These are phyloP conservation scores for Clavispora asparagi DNA, from an alignment of 805 yeast species.

Conservation along the genomic window DNA sequence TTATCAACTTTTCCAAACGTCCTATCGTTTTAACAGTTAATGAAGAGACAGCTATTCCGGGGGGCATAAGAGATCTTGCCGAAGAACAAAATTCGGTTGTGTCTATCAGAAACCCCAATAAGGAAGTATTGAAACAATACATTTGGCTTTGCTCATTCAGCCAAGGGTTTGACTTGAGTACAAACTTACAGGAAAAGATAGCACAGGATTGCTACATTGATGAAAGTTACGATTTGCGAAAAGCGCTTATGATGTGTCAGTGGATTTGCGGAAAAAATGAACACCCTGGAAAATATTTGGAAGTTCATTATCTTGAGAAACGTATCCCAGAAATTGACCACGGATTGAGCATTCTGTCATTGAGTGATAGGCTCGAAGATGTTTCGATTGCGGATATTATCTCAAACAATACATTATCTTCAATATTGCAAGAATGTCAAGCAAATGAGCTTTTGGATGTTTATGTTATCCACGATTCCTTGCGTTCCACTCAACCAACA, in stretches of 20 bases:
- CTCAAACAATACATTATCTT: conserved; percentile 20
- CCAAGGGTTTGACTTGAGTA: conserved; percentile 30
- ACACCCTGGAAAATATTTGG: background rate
- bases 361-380: conserved; percentile 16
- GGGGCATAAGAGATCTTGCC: conserved; percentile 41
- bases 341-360: background rate
- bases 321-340: conserved; percentile 1
- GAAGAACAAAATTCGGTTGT: conserved; percentile 36
- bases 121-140: conserved; percentile 24
- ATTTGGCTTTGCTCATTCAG: conserved; percentile 35
- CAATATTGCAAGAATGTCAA: conserved; percentile 19
- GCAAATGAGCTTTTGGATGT: conserved; percentile 34
- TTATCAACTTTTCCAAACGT: conserved; percentile 56
- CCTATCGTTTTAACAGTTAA: conserved; percentile 69
- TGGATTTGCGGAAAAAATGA: conserved; percentile 22
- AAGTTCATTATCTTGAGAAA: background rate
- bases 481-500: conserved; percentile 20
- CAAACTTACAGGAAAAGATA: conserved; percentile 22
- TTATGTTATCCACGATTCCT: conserved; percentile 28
- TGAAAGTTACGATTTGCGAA: conserved; percentile 40
- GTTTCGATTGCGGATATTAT: conserved; percentile 28
- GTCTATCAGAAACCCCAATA: conserved; percentile 20
- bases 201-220: conserved; percentile 16
- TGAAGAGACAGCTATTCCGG: conserved; percentile 45
- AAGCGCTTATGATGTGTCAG: conserved; percentile 43